phyloP scores from a whole-genome alignment of 768 basidiomycete genomes.

The Coprinopsis marcescibilis region DNA sequence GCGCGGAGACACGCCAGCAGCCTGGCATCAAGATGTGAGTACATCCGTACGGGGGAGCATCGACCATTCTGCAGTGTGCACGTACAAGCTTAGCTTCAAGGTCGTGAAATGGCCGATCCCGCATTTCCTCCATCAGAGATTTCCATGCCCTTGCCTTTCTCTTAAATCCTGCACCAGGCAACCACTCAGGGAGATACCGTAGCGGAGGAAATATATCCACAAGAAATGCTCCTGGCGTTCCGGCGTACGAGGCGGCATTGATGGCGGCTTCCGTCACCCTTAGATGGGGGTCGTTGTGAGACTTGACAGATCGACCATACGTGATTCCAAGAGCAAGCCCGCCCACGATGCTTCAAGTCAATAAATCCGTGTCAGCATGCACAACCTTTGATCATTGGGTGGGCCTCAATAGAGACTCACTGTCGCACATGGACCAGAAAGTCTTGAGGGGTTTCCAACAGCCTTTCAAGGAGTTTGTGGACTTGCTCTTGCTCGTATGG shows the following conservation, averaged over 20 bases:
- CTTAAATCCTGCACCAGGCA: conserved; percentile 52
- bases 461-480: conserved; percentile 5
- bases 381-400: too few species aligned
- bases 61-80: too few species aligned
- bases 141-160: conserved; percentile 40
- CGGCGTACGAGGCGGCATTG: conserved; percentile 18
- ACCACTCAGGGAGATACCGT: conserved; percentile 43
- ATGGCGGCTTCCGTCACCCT: conserved; percentile 31
- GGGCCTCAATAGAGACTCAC: not conserved
- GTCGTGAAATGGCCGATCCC: conserved; percentile 26
- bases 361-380: conserved; percentile 32
- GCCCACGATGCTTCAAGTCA: conserved; percentile 30
- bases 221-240: conserved; percentile 20
- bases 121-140: conserved; percentile 24
- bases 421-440: conserved; percentile 5
- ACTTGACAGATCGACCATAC: conserved; percentile 39
- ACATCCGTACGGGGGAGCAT: too few species aligned
- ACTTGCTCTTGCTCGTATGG: conserved; percentile 5
- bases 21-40: too few species aligned
- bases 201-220: conserved; percentile 32
- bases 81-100: conserved; percentile 17
- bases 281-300: conserved; percentile 39
- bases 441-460: conserved; percentile 5
- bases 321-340: conserved; percentile 49
- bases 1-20: too few species aligned